Evolutionary conservation across 345 rosid genomes (phyloP), one percentile per base, ranked within the genome.

Genomic region (Pistacia integerrima): DNA sequence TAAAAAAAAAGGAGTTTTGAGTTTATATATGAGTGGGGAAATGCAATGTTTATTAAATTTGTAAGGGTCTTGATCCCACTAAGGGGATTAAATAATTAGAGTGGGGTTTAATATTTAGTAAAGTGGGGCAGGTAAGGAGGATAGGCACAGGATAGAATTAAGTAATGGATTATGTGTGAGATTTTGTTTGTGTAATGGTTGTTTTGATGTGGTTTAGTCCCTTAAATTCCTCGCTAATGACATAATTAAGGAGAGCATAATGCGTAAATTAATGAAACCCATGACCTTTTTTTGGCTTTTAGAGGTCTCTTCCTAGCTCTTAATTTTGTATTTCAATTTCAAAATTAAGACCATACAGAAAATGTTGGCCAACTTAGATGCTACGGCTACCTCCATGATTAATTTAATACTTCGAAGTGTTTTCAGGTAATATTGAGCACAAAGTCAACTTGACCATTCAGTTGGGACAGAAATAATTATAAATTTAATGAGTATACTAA

Each of bases 191-290:
- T 66, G 8, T 65, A 77, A 41, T 70, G 66, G 79, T 74, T 28
- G 70, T 41, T 38, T 60, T 78, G 35, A 59, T 54, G 6, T 25
- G 68, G 25, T 8, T 6, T 1, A 28, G 13, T 72, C 62, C 82
- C 85, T 76, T 20, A 78, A 75, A 70, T 67, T 82, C 63, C 77
- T 82, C 79, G 25, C 55, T 2, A 48, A 20, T 61, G 82, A 75
- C 30, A 61, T 49, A 8, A 35, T 13, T 54, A 30, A 58, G n/a
- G 75, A 12, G 55, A 78, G 62, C 85, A 75, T 12, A 76, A 41
- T 72, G 75, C 77, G 58, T 18, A 62, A 82, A 78, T 71, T 76
- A 74, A 74, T 77, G 84, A 63, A 70, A 25, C 14, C 67, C 57
- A 20, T 12, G 8, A 11, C 28, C 56, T 25, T 41, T 30, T 63